Evolutionary conservation across 176 grass and related monocot genomes (phyloP), one percentile per base, ranked within the genome.

Genomic region (Zizania latifolia): DNA sequence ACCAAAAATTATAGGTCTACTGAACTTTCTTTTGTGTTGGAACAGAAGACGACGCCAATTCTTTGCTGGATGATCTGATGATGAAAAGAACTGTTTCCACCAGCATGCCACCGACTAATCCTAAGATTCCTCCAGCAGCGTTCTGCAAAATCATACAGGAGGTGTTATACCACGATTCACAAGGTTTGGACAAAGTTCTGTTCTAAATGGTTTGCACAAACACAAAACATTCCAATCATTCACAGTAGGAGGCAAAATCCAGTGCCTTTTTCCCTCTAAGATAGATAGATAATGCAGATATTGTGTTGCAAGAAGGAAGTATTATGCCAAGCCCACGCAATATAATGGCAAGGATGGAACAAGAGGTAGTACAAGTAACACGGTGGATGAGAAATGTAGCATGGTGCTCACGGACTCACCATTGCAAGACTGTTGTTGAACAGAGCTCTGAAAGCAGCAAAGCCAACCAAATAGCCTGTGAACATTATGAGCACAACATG

Each of bases 81-180:
- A 94, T 92, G 75, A 94, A 94, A 54, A 92, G 86, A 68, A 90
- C 32, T 6, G 89, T 94, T 82, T 99, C 95, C 58, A 94, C 82
- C 72, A 98, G 62, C 95, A 98, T 92, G 53, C 86, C 89, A 77
- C 86, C 80, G 13, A 94, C 86, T 71, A 94, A 68, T 26, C 95
- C 95, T 50, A 98, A 81, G 68, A 98, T 98, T n/a, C 91, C 95
- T 65, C 95, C 95, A 73, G 89, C 95, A 83, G 89, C 84, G 65
- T 90, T 90, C 91, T 99, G 72, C 71, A 86, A 81, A 89, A 61
- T 1, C 33, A 69, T 21, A 27, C 19, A 22, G 9, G 40, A 70
- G 29, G 37, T 50, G 1, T 76, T 70, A 51, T 38, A 65, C 36
- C 6, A 32, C 46, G 11, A 77, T 62, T 58, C 4, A 21, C 43